phyloP scores from a whole-genome alignment of 1,139 yeast species.

The Geotrichum citri-aurantii region DNA sequence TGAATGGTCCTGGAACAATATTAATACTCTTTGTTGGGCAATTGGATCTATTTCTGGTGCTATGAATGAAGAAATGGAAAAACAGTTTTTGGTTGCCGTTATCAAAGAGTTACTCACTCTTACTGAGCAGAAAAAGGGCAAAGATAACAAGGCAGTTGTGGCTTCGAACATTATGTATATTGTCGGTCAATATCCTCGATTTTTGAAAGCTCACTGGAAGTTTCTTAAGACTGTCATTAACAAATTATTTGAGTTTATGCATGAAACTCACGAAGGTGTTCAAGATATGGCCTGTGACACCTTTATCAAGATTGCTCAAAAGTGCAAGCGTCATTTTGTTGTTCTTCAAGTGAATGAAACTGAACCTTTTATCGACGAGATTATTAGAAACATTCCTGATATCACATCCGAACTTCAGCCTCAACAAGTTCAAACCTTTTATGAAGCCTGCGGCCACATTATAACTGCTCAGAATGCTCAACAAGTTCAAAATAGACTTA shows the following conservation, averaged over 20 bases:
- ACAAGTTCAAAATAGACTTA: conserved; percentile 62
- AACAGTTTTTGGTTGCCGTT: conserved; percentile 84
- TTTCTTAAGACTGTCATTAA: conserved; percentile 92
- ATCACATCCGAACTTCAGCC: conserved; percentile 93
- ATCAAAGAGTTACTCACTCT: conserved; percentile 85
- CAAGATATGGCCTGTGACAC: conserved; percentile 99
- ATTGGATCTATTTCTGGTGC: conserved; percentile 98
- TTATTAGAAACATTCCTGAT: conserved; percentile 71
- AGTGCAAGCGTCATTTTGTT: conserved; percentile 94
- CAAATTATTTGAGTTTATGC: conserved; percentile 96
- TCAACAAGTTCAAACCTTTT: conserved; percentile 95
- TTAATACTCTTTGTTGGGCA: conserved; percentile 98
- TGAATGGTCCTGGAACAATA: conserved; percentile 99
- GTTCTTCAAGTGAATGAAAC: conserved; percentile 77
- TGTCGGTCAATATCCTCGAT: conserved; percentile 98
- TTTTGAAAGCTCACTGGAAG: conserved; percentile 96
- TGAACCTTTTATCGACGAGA: conserved; percentile 92
- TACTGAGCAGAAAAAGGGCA: conserved; percentile 95
- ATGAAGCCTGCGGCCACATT: conserved; percentile 95
- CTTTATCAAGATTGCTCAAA: conserved; percentile 86
- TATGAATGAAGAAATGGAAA: conserved; percentile 97
- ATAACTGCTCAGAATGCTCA: conserved; percentile 73
- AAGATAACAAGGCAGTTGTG: conserved; percentile 96
- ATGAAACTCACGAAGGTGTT: conserved; percentile 98
- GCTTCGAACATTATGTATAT: conserved; percentile 99